Percentiles rank a stretch among this genome's conserved stretches.
Conservation (phyloP, 139 green algal genomes). For the Chlorella sp. region DNA sequence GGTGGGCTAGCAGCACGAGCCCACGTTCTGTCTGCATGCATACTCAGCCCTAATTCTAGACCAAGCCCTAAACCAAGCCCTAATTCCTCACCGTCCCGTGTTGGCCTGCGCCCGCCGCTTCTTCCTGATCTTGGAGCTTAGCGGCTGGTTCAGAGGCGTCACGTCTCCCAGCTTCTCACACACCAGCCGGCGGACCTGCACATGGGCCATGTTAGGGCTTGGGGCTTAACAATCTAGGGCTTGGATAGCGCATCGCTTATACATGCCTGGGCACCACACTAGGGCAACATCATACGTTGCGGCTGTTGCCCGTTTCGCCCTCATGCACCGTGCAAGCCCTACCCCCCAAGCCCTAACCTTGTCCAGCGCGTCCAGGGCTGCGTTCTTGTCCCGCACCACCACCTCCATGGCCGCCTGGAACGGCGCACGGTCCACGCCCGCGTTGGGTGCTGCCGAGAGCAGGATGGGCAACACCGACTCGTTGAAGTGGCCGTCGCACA, state of each 20-base stretch:
- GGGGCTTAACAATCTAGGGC: not conserved
- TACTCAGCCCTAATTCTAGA: not conserved
- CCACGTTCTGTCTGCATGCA: not conserved
- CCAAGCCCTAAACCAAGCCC: not conserved
- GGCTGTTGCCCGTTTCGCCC: too few species aligned
- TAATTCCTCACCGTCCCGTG: not conserved
- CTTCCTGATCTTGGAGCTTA: conserved; percentile 25
- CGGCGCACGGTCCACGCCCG: conserved; percentile 17
- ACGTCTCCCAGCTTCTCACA: conserved; percentile 28
- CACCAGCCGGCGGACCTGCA: conserved; percentile 29
- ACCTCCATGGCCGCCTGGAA: conserved; percentile 24
- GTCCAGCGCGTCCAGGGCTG: conserved; percentile 38
- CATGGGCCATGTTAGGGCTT: not conserved
- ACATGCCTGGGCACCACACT: too few species aligned
- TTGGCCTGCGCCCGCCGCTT: conserved; percentile 11
- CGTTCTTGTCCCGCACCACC: conserved; percentile 41
- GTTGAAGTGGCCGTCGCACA: conserved; percentile 39
- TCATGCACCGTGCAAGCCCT: not conserved
- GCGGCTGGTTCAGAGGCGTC: conserved; percentile 5
- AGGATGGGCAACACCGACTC: conserved; percentile 41
- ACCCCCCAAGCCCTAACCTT: conserved; percentile 15
- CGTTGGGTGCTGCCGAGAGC: conserved; percentile 17
- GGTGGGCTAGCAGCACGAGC: not conserved
- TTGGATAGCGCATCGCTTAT: too few species aligned
- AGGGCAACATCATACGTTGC: too few species aligned